Conservation (phyloP, 441 rosid genomes). For the Adansonia madagascariensis region DNA sequence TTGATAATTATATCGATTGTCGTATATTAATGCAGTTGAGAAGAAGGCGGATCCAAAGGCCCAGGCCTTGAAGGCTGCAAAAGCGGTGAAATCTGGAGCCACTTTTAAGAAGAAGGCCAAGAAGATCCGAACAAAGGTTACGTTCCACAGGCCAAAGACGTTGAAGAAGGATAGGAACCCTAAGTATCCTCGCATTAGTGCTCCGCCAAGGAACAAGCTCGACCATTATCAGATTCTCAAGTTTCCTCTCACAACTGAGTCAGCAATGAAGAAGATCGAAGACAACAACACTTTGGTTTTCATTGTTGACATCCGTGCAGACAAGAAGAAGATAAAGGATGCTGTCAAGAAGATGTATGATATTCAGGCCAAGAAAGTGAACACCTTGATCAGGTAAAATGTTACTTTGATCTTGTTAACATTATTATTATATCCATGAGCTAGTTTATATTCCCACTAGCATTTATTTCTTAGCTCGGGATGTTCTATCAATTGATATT, state of each 20-base stretch:
- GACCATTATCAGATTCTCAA: slow-evolving; percentile 79
- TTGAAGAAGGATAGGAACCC: slow-evolving; percentile 70
- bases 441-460: not conserved
- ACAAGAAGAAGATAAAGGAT: slow-evolving; percentile 90
- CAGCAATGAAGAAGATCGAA: slow-evolving; percentile 86
- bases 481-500: not conserved
- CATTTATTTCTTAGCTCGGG: not conserved
- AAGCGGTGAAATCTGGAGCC: slow-evolving; percentile 83
- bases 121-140: slow-evolving; percentile 83
- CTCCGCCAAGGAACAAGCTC: slow-evolving; percentile 76
- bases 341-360: slow-evolving; percentile 98
- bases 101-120: slow-evolving; percentile 72
- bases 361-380: slow-evolving; percentile 90
- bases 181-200: slow-evolving; percentile 72
- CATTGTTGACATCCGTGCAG: slow-evolving; percentile 91
- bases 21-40: slow-evolving; percentile 40
- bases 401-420: not conserved
- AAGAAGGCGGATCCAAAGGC: slow-evolving; percentile 83
- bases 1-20: slow-evolving; percentile 11
- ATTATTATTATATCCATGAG: not conserved
- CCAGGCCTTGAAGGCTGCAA: slow-evolving; percentile 84
- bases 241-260: slow-evolving; percentile 79
- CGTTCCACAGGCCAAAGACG: slow-evolving; percentile 92
- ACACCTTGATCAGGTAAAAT: slow-evolving; percentile 80
- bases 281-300: slow-evolving; percentile 97